Conservation (phyloP, 352 stramenopile species). For the Globisporangium camurandrum region DNA sequence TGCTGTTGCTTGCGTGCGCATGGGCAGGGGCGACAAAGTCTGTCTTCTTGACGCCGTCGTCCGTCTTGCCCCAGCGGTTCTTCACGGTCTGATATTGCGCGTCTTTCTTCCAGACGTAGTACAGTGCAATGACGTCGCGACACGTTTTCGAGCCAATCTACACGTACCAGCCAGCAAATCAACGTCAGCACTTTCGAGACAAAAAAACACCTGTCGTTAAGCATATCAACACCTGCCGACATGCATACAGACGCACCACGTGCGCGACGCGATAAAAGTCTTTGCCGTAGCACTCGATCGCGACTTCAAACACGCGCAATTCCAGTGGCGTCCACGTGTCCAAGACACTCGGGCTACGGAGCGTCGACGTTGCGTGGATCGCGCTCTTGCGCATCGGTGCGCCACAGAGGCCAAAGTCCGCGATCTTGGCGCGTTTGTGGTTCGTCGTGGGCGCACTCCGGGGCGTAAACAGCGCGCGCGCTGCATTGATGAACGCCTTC, state of each 20-base stretch:
- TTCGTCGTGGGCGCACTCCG: slow-evolving; percentile 22
- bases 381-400: slow-evolving; percentile 38
- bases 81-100: slow-evolving; percentile 79
- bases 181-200: too few species aligned
- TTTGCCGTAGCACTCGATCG: slow-evolving; percentile 82
- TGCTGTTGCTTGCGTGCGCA: neutral
- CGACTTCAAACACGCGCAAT: slow-evolving; percentile 77
- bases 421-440: slow-evolving; percentile 40
- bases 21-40: slow-evolving; percentile 10
- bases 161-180: neutral
- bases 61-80: slow-evolving; percentile 58
- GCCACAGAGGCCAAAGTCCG: slow-evolving; percentile 50
- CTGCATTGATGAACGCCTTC: slow-evolving; percentile 58
- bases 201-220: too few species aligned
- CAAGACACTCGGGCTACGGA: slow-evolving; percentile 24
- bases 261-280: slow-evolving; percentile 68
- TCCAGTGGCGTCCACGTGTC: slow-evolving; percentile 76
- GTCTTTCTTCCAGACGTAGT: slow-evolving; percentile 87
- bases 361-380: slow-evolving; percentile 32
- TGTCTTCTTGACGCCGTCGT: slow-evolving; percentile 21
- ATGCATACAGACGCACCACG: slow-evolving; percentile 29
- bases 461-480: slow-evolving; percentile 42
- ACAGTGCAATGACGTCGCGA: slow-evolving; percentile 71
- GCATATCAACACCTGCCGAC: neutral
- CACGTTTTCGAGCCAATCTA: slow-evolving; percentile 68